Evolutionary conservation across 768 basidiomycete species (phyloP).

Genomic region (Chiua virens): DNA sequence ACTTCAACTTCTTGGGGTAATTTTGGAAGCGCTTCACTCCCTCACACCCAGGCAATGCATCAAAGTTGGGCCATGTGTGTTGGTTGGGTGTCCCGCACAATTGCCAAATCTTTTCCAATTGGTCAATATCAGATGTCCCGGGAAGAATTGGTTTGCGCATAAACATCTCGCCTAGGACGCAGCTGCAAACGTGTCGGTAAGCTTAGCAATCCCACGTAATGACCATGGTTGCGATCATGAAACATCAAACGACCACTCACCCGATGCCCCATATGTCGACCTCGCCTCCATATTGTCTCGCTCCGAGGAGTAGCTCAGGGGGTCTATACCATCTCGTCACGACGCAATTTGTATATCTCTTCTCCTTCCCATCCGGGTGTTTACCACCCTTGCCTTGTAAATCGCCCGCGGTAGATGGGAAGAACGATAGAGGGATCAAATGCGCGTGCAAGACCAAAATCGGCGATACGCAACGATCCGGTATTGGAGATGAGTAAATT

Average conservation of each 20-base stretch:
- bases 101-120: constrained; percentile 84
- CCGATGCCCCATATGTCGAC: constrained; percentile 99
- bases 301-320: constrained; percentile 88
- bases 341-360: constrained; percentile 93
- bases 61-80: constrained; percentile 77
- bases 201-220: neutral
- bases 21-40: constrained; percentile 65
- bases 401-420: constrained; percentile 21
- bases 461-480: constrained; percentile 85
- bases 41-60: constrained; percentile 74
- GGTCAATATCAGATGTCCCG: constrained; percentile 88
- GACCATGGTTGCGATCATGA: neutral
- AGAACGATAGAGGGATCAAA: constrained; percentile 55
- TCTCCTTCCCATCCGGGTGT: constrained; percentile 48
- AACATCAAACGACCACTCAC: constrained; percentile 41
- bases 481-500: constrained; percentile 90
- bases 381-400: constrained; percentile 24
- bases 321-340: constrained; percentile 95
- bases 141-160: constrained; percentile 81
- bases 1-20: constrained; percentile 54
- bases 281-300: constrained; percentile 86
- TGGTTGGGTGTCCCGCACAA: constrained; percentile 89
- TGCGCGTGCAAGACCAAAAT: constrained; percentile 93
- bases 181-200: constrained; percentile 44
- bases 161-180: constrained; percentile 98